Base-by-base conservation (phyloP, 441 rosid genomes). In the Capsella rubella region DNA sequence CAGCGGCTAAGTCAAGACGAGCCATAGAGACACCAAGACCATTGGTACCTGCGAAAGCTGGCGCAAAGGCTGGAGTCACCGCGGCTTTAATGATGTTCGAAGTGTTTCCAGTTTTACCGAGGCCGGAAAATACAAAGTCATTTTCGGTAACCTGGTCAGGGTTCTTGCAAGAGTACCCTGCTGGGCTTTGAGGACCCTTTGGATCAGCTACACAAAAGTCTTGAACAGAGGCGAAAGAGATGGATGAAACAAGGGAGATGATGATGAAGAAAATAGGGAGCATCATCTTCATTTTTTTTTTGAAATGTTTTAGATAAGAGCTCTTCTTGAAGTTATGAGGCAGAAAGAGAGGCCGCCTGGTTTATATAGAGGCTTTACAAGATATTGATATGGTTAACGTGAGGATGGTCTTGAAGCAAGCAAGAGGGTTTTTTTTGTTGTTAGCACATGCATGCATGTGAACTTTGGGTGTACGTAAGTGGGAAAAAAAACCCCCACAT, bases 141-240 rank as follows among this genome's bases (percentile, higher is more conserved):
- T 82, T 35, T 7, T 64, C 85, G 0, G 85, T 82, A 73, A 90
- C 86, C 21, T 55, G 63, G 25, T 77, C 79, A 21, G 83, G 52
- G 68, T 71, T 76, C 89, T 82, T 89, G 91, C 97, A 93, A 42
- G 89, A 55, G 80, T 76, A 90, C 25, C 97, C 98, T 21, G 89
- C 51, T 12, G 93, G 98, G 57, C 83, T 72, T 27, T 86, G 86
- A 2, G 92, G 85, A 21, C 60, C 82, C 5, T 72, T 50, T 3
- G 80, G 73, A 80, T 89, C 87, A 16, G 81, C 96, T 3, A 93
- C 97, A 25, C 98, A 90, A 77, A 89, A 88, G 77, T 93, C 97
- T 34, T 78, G 83, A 59, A 84, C 85, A 0, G 87, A 70, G 21
- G 97, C 94, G 59, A 76, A 34, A 71, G 92, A 82, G 54, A 83